Evolutionary conservation across 2,329 filamentous ascomycete genomes (phyloP).

Genomic region (Verticillium zaregamsianum): DNA sequence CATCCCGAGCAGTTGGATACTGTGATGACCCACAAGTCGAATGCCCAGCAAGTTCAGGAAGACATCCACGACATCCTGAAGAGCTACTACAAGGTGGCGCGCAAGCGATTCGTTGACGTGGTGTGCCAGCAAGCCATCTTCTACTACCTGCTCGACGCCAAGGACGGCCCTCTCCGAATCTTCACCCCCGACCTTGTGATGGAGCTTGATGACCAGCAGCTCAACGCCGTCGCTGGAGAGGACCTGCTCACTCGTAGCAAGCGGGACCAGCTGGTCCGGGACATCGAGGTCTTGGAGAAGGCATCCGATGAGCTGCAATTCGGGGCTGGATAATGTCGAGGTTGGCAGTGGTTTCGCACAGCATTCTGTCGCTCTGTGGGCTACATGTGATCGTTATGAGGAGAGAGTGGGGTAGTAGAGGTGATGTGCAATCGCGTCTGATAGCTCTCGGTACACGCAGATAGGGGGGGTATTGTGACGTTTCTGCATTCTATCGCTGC

Average conservation of each 20-base stretch:
- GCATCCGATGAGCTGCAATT: constrained; percentile 19
- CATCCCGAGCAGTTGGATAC: background rate
- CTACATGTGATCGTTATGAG: no score
- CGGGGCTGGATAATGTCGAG: background rate
- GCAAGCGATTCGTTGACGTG: constrained; percentile 59
- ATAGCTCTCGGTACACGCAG: no score
- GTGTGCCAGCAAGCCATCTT: constrained; percentile 56
- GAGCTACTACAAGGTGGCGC: constrained; percentile 59
- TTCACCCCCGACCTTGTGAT: constrained; percentile 49
- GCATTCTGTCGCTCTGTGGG: no score
- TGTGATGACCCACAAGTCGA: constrained; percentile 16
- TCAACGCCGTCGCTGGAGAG: constrained; percentile 57
- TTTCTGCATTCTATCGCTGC: no score
- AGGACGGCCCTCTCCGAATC: constrained; percentile 45
- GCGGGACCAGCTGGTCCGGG: constrained; percentile 36
- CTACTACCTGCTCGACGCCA: constrained; percentile 46
- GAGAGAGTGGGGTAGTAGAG: no score
- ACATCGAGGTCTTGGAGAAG: constrained; percentile 40
- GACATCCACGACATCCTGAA: constrained; percentile 57
- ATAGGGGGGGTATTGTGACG: no score
- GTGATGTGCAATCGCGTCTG: no score
- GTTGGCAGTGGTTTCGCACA: background rate
- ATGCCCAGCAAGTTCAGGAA: constrained; percentile 32
- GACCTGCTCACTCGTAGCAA: constrained; percentile 34
- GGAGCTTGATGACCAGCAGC: constrained; percentile 38